A percentile compares a stretch with the other conserved stretches of the same genome.
Conservation (phyloP, 371 early-diverging fungal genomes). For the Apophysomyces trapeziformis region DNA sequence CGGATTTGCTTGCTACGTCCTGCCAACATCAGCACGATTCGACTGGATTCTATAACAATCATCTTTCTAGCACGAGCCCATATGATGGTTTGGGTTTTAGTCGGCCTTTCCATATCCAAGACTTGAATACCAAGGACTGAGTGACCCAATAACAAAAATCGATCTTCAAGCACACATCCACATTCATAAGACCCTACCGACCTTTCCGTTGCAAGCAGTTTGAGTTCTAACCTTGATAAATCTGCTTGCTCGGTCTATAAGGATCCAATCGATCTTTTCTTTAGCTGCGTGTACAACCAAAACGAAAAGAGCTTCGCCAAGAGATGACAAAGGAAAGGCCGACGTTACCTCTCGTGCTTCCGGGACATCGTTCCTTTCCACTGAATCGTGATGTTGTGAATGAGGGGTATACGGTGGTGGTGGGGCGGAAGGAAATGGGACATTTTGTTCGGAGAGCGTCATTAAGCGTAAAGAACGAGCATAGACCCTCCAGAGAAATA, state of each 20-base stretch:
- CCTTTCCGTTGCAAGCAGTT: constrained; percentile 25
- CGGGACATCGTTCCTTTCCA: background rate
- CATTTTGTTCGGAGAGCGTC: background rate
- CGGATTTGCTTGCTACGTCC: constrained; percentile 46
- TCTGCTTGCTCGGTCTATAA: background rate
- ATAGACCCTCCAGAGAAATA: too few species aligned
- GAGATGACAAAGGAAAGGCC: too few species aligned
- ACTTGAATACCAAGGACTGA: constrained; percentile 29
- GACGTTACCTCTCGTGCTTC: background rate
- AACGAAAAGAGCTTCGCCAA: too few species aligned
- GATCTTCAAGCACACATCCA: constrained; percentile 41
- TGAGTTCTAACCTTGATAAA: constrained; percentile 27
- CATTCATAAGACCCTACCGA: constrained; percentile 36
- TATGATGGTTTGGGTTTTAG: constrained; percentile 30
- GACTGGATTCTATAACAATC: constrained; percentile 32
- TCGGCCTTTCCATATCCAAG: constrained; percentile 24
- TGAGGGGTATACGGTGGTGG: background rate
- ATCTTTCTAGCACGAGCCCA: constrained; percentile 41
- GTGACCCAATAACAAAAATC: constrained; percentile 42
- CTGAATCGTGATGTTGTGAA: background rate
- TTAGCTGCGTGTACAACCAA: background rate
- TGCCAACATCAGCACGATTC: constrained; percentile 37
- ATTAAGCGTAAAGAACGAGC: background rate
- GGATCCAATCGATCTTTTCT: background rate
- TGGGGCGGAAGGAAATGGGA: background rate